Evolutionary conservation across 169 alveolate species (phyloP).

Genomic region (Cryptosporidium meleagridis): DNA sequence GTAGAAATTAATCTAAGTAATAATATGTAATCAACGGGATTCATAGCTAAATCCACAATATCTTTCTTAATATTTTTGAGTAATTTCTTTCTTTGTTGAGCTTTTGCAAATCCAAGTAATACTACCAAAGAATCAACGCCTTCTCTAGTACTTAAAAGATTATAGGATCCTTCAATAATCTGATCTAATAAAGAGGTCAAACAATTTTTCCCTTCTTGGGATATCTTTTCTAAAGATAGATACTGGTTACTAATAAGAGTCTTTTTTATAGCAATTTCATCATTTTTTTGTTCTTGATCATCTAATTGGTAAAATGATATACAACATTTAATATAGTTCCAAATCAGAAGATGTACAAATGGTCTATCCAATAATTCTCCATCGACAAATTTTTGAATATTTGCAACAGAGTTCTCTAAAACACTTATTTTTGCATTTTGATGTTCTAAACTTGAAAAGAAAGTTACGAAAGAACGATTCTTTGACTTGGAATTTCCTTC

Average conservation of each 20-base stretch:
- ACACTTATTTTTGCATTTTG: conserved; percentile 46
- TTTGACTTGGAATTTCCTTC: neutral
- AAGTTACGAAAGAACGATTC: neutral
- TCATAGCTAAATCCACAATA: conserved; percentile 12
- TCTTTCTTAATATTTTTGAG: conserved; percentile 58
- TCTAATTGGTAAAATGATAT: conserved; percentile 4
- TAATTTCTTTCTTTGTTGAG: conserved; percentile 70
- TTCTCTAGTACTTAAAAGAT: conserved; percentile 53
- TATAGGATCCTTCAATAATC: conserved; percentile 45
- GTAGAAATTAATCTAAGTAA: conserved; percentile 36
- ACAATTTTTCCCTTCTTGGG: conserved; percentile 27
- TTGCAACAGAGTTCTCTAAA: conserved; percentile 29
- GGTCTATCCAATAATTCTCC: conserved; percentile 46
- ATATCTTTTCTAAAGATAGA: neutral
- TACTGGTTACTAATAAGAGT: neutral
- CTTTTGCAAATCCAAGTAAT: conserved; percentile 56
- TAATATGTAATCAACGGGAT: conserved; percentile 49
- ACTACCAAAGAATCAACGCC: conserved; percentile 62
- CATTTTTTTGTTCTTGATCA: neutral
- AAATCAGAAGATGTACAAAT: conserved; percentile 57
- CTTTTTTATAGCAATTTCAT: neutral
- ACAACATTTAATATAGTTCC: conserved; percentile 69
- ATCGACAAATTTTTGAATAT: conserved; percentile 62
- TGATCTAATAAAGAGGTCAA: conserved; percentile 36
- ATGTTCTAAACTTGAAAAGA: conserved; percentile 1